phyloP scores from a whole-genome alignment of 768 basidiomycete genomes.

The Phlebiopsis flavidoalba region DNA sequence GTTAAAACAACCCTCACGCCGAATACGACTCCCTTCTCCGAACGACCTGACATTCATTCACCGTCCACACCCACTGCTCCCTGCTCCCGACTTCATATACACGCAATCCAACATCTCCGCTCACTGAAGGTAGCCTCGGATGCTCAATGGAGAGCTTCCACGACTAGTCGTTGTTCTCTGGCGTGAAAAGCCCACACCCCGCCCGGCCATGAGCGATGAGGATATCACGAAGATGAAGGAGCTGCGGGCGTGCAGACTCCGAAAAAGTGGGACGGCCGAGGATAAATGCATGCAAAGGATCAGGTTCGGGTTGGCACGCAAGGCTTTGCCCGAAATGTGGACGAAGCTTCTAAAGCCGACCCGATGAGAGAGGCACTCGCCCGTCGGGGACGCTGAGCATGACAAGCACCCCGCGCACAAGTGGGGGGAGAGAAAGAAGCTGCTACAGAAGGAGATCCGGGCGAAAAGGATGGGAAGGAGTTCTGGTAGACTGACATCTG shows the following conservation, averaged over 20 bases:
- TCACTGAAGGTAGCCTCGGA: conserved; percentile 42
- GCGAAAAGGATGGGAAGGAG: conserved; percentile 59
- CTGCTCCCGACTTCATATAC: conserved; percentile 66
- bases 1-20: conserved; percentile 19
- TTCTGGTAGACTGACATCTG: conserved; percentile 51
- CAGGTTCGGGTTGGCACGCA: conserved; percentile 73
- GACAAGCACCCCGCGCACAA: conserved; percentile 39
- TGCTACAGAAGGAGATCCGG: conserved; percentile 55
- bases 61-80: conserved; percentile 74
- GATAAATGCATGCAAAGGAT: conserved; percentile 71
- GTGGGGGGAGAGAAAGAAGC: conserved; percentile 75
- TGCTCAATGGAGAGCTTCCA: conserved; percentile 3
- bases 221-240: conserved; percentile 50
- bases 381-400: conserved; percentile 42
- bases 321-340: conserved; percentile 56
- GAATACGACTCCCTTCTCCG: conserved; percentile 16
- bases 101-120: conserved; percentile 67
- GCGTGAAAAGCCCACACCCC: conserved; percentile 28
- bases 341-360: conserved; percentile 53
- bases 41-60: conserved; percentile 71
- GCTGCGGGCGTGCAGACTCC: conserved; percentile 58
- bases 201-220: conserved; percentile 42
- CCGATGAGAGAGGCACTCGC: conserved; percentile 38
- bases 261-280: conserved; percentile 48
- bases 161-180: conserved; percentile 45